Evolutionary conservation across 2,329 filamentous ascomycete species (phyloP).

Genomic region (Cadophora luteo-olivacea): DNA sequence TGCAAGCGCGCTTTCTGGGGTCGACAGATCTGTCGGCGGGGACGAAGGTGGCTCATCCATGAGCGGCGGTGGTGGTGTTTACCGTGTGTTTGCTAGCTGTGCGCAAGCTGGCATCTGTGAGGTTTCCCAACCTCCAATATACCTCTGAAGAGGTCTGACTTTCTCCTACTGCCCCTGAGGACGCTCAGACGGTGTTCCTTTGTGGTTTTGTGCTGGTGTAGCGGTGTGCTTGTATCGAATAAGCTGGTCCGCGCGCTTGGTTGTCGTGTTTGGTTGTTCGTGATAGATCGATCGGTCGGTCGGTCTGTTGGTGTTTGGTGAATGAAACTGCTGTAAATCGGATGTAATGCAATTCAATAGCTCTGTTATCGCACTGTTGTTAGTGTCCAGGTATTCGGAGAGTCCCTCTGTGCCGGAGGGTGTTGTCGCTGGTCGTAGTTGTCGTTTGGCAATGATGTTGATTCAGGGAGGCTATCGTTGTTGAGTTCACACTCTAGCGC

Average conservation of each 20-base stretch:
- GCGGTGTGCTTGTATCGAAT: slow-evolving; percentile 31
- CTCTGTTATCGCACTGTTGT: slow-evolving; percentile 23
- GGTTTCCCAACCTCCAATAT: slow-evolving; percentile 22
- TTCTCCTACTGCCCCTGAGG: slow-evolving; percentile 14
- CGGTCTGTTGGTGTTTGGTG: slow-evolving; percentile 16
- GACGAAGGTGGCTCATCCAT: slow-evolving; percentile 65
- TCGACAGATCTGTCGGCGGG: slow-evolving; percentile 61
- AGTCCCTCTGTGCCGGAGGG: slow-evolving; percentile 21
- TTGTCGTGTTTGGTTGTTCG: slow-evolving; percentile 25
- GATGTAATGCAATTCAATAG: slow-evolving; percentile 25
- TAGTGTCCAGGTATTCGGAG: slow-evolving; percentile 19
- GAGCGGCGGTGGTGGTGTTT: slow-evolving; percentile 32
- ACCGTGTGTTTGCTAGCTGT: slow-evolving; percentile 24
- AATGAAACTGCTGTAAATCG: slow-evolving; percentile 12
- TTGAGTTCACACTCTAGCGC: slow-evolving; percentile 11
- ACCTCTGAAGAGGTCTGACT: slow-evolving; percentile 12
- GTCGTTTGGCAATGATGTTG: slow-evolving; percentile 9
- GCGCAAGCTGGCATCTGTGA: slow-evolving; percentile 31
- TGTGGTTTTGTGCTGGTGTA: slow-evolving; percentile 23
- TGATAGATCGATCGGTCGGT: slow-evolving; percentile 21
- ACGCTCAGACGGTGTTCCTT: slow-evolving; percentile 19
- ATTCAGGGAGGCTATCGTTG: slow-evolving; percentile 8
- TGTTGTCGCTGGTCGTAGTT: slow-evolving; percentile 22
- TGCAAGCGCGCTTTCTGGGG: slow-evolving; percentile 76
- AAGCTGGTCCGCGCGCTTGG: slow-evolving; percentile 27